These are phyloP conservation scores for Fragaria ananassa DNA, from an alignment of 306 rosid species.

Conservation along the genomic window DNA sequence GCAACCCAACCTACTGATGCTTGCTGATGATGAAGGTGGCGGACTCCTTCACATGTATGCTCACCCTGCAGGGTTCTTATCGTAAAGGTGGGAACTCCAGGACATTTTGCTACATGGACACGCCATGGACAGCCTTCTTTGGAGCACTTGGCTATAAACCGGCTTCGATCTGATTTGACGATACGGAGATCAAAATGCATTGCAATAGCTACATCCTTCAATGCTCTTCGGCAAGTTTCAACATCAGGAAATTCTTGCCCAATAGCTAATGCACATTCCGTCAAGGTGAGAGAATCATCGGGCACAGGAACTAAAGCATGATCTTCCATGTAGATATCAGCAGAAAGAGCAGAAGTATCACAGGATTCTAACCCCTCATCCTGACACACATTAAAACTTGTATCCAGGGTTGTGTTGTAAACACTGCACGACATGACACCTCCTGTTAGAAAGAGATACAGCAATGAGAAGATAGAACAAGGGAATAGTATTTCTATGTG, in stretches of 20 bases:
- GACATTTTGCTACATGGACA: slow-evolving; percentile 96
- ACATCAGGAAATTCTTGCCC: slow-evolving; percentile 98
- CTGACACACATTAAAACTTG: slow-evolving; percentile 27
- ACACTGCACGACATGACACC: slow-evolving; percentile 40
- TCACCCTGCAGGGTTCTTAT: slow-evolving; percentile 85
- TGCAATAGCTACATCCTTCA: slow-evolving; percentile 95
- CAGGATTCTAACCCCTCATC: slow-evolving; percentile 43
- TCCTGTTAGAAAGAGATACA: slow-evolving; percentile 31
- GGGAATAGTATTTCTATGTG: neutral
- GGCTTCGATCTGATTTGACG: slow-evolving; percentile 97
- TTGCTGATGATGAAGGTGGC: slow-evolving; percentile 94
- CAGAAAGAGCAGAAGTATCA: slow-evolving; percentile 28
- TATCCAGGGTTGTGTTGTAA: slow-evolving; percentile 26
- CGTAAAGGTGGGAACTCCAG: slow-evolving; percentile 94
- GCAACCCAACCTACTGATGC: slow-evolving; percentile 99
- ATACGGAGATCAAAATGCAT: slow-evolving; percentile 96
- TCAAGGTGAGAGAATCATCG: slow-evolving; percentile 40
- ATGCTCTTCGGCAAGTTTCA: slow-evolving; percentile 88
- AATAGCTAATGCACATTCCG: slow-evolving; percentile 55
- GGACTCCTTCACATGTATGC: slow-evolving; percentile 96
- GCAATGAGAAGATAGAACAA: slow-evolving; percentile 25
- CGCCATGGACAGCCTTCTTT: slow-evolving; percentile 99
- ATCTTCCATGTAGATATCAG: slow-evolving; percentile 22
- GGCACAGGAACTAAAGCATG: slow-evolving; percentile 42
- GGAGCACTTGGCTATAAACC: slow-evolving; percentile 96